Evolutionary conservation across 441 rosid genomes (phyloP), one percentile per base, ranked within the genome.

Genomic region (Rhodomyrtus psidioides): DNA sequence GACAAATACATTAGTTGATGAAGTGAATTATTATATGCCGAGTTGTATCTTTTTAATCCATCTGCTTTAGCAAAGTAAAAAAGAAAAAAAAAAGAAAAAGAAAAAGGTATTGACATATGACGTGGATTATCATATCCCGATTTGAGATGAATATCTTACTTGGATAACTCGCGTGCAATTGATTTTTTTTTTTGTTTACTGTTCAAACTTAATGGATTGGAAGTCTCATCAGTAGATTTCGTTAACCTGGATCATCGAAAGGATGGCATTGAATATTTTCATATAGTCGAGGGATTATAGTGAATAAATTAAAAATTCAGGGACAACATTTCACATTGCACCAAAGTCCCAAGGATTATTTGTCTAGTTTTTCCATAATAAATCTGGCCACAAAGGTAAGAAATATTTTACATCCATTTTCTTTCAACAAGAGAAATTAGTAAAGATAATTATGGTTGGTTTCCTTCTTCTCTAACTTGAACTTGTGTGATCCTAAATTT

Each of bases 171-270:
- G 12, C 2, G 8, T 1, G 5, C 49, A 70, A 19, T 3, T 21
- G 0, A 2, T 15, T 34, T 23, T 21, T 19, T 19, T 24, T 19
- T 24, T 9, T 30, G n/a, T 70, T 7, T 2, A 0, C 0, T 0
- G 8, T 21, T 70, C 49, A 39, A 65, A 70, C 16, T 39, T 39
- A 39, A 39, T 2, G 0, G 0, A 70, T 39, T 21, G 16, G 0
- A 39, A 70, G 16, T 39, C 3, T 57, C 16, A 12, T 57, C 7
- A 12, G 60, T 15, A 4, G 3, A 26, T 2, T 57, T 12, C 42
- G 0, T 9, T 34, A 70, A 0, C 8, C 1, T 39, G 15, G 49
- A 70, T 70, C 0, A 34, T 0, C 0, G 14, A 12, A 6, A 34
- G 1, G 51, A 39, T 4, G 2, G 6, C 0, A 39, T 21, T 39